Evolutionary conservation across 2,329 filamentous ascomycete species (phyloP).

Genomic region (Penicillium thymicola): DNA sequence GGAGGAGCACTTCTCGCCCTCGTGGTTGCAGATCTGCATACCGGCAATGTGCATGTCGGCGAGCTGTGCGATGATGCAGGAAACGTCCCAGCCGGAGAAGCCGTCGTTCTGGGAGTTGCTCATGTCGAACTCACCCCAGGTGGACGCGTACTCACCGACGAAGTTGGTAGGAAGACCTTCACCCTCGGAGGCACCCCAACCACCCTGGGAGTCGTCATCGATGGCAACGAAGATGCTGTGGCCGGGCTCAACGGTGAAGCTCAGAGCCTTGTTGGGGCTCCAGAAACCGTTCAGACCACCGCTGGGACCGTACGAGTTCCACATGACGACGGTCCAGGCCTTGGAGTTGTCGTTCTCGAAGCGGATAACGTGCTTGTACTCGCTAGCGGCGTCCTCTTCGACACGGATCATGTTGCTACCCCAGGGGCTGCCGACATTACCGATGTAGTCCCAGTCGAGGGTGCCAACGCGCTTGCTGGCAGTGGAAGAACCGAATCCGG

Average conservation of each 20-base stretch:
- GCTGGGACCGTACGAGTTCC: slow-evolving; percentile 40
- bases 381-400: slow-evolving; percentile 27
- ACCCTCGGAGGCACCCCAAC: slow-evolving; percentile 33
- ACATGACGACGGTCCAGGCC: slow-evolving; percentile 39
- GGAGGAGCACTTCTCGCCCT: slow-evolving; percentile 29
- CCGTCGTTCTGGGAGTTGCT: slow-evolving; percentile 29
- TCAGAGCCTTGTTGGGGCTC: slow-evolving; percentile 34
- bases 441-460: slow-evolving; percentile 28
- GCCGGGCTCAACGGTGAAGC: slow-evolving; percentile 29
- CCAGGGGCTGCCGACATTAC: slow-evolving; percentile 39
- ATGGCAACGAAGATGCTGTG: slow-evolving; percentile 38
- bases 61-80: slow-evolving; percentile 36
- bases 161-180: slow-evolving; percentile 26
- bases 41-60: slow-evolving; percentile 31
- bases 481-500: slow-evolving; percentile 34
- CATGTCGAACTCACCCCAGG: slow-evolving; percentile 44
- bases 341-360: slow-evolving; percentile 32
- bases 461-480: slow-evolving; percentile 17
- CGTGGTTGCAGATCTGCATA: slow-evolving; percentile 37
- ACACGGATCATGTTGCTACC: slow-evolving; percentile 43
- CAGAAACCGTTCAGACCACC: slow-evolving; percentile 33
- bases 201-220: slow-evolving; percentile 38
- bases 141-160: slow-evolving; percentile 35
- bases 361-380: slow-evolving; percentile 38
- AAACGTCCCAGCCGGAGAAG: slow-evolving; percentile 42